Conservation (phyloP, 2,329 filamentous ascomycete species). For the Fusarium sp. region DNA sequence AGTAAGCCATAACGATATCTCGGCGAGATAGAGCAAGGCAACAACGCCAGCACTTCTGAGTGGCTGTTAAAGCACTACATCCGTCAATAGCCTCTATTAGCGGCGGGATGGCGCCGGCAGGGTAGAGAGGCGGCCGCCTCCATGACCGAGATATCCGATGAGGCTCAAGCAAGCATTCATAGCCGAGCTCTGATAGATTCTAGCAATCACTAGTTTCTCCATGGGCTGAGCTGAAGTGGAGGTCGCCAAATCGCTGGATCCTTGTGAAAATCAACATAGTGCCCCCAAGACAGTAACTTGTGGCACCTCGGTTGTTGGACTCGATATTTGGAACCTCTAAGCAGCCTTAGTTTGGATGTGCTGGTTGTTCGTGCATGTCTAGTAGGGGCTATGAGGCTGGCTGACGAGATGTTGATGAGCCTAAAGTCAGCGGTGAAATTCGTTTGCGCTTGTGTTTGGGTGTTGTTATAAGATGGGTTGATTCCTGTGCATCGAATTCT, state of each 20-base stretch:
- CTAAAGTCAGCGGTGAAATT: background rate
- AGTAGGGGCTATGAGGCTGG: slow-evolving; percentile 6
- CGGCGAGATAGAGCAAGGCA: background rate
- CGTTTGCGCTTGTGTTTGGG: background rate
- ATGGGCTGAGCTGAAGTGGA: slow-evolving; percentile 12
- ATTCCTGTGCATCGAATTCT: background rate
- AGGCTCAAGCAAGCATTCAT: background rate
- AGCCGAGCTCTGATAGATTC: background rate
- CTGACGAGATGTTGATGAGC: background rate
- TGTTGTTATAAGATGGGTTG: background rate
- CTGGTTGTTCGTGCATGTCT: slow-evolving; percentile 2
- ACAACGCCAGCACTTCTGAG: background rate
- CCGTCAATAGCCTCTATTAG: background rate
- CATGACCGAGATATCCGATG: background rate
- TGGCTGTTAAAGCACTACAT: background rate
- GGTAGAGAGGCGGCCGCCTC: background rate
- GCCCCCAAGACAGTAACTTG: background rate
- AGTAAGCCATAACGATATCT: background rate
- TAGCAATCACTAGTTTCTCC: background rate
- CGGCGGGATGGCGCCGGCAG: background rate
- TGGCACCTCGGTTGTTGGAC: background rate
- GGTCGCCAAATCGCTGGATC: background rate
- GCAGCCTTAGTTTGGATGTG: background rate
- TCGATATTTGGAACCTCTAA: background rate
- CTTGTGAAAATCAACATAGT: background rate